Evolutionary conservation across 2,329 filamentous ascomycete species (phyloP), one percentile per base, ranked within the genome.

Genomic region (Sclerotinia subarctica): DNA sequence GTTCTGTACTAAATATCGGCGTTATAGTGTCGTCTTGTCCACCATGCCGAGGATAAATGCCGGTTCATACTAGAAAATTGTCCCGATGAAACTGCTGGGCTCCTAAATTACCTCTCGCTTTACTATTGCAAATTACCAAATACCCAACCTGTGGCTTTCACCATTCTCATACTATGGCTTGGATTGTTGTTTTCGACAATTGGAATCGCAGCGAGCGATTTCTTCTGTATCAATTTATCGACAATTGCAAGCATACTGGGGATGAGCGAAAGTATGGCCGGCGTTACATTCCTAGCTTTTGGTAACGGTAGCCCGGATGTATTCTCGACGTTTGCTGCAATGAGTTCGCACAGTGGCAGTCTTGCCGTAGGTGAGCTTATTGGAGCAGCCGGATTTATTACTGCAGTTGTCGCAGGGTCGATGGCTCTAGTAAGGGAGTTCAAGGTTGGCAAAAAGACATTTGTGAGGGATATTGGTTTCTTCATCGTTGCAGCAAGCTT

Each of bases 361-460:
- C 86, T 99, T 83, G 95, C 95, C 1, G 88, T 99, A 52, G 95
- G 95, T 57, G 95, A 99, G 81, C 84, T 99, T 63, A 93, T 99
- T 65, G 95, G 95, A 46, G 95, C 95, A 15, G 95, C 95, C 46
- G 89, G 92, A 71, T 99, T 99, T 80, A 99, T 99, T 78, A 96
- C 94, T 1, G 91, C 94, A 1, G 94, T 99, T 24, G 95, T 99
- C 46, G 93, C 94, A 6, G 95, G 95, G 21, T 96, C 93, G 67
- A 99, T 99, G 95, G 95, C 94, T 19, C 80, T 99, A 67, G 94
- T 97, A n/a, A 86, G 92, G 71, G 95, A 97, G 66, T 99, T 99
- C 79, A 90, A 90, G 72, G 95, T 99, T 64, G 91, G 92, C 65
- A 90, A 89, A 74, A 92, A 90, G 78, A 95, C 93, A 47, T 99